Evolutionary conservation across 768 basidiomycete genomes (phyloP).

Genomic region (Solioccasus polychromus): DNA sequence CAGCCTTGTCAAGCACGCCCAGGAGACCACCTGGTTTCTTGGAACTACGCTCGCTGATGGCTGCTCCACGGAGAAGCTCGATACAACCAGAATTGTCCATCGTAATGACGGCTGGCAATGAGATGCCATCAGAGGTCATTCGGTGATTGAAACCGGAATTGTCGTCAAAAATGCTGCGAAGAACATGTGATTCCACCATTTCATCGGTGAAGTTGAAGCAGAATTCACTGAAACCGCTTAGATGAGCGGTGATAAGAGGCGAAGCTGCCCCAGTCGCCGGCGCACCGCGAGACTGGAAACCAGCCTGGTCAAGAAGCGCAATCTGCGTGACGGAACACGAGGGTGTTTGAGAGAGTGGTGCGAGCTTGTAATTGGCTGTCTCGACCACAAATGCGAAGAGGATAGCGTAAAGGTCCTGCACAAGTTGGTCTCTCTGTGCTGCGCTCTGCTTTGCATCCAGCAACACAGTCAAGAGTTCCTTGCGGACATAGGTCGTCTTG

Average conservation of each 20-base stretch:
- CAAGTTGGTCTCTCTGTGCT: slow-evolving; percentile 51
- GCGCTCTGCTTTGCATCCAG: slow-evolving; percentile 50
- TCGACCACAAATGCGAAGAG: slow-evolving; percentile 63
- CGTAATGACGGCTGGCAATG: slow-evolving; percentile 43
- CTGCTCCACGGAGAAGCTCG: slow-evolving; percentile 57
- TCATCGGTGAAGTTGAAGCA: slow-evolving; percentile 60
- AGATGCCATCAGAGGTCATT: slow-evolving; percentile 50
- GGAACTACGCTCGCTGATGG: slow-evolving; percentile 43
- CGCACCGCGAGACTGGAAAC: slow-evolving; percentile 53
- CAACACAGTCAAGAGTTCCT: slow-evolving; percentile 57
- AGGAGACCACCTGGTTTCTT: slow-evolving; percentile 58
- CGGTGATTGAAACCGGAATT: slow-evolving; percentile 42
- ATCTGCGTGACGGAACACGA: slow-evolving; percentile 45
- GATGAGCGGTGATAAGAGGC: slow-evolving; percentile 53
- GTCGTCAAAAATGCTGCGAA: slow-evolving; percentile 54
- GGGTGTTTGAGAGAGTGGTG: slow-evolving; percentile 41
- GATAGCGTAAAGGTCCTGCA: slow-evolving; percentile 60
- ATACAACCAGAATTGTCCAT: slow-evolving; percentile 56
- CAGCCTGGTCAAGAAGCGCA: slow-evolving; percentile 52
- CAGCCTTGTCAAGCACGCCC: slow-evolving; percentile 52
- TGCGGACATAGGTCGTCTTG: slow-evolving; percentile 56
- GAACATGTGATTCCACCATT: slow-evolving; percentile 54
- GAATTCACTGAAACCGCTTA: slow-evolving; percentile 61
- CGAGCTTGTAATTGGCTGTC: slow-evolving; percentile 57
- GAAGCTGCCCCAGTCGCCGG: slow-evolving; percentile 38